Percentiles rank a stretch among this genome's conserved stretches.
phyloP scores from a whole-genome alignment of 768 basidiomycete species.

The Leccinellum luteum region DNA sequence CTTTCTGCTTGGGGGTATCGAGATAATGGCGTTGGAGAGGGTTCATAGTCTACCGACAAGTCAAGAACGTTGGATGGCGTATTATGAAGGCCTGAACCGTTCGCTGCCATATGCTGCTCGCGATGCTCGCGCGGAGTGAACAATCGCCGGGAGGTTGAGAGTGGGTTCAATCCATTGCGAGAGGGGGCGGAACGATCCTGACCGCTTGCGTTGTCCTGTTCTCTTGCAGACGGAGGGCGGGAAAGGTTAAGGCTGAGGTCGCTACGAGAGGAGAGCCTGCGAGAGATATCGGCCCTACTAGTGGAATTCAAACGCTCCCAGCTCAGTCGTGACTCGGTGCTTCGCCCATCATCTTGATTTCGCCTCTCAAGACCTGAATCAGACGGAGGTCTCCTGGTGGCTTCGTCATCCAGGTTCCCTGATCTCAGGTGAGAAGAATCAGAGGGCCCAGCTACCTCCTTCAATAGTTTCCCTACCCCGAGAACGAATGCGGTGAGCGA shows the following conservation, averaged over 20 bases:
- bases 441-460: slow-evolving; percentile 44
- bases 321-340: slow-evolving; percentile 46
- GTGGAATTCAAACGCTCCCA: slow-evolving; percentile 37
- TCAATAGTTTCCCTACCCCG: slow-evolving; percentile 67
- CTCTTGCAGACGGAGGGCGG: slow-evolving; percentile 28
- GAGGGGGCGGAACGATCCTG: slow-evolving; percentile 26
- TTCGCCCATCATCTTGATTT: slow-evolving; percentile 56
- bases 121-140: slow-evolving; percentile 58
- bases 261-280: slow-evolving; percentile 25
- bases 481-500: slow-evolving; percentile 73
- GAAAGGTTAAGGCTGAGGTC: slow-evolving; percentile 18
- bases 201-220: slow-evolving; percentile 25
- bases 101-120: slow-evolving; percentile 34
- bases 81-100: slow-evolving; percentile 14
- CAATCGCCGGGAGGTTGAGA: slow-evolving; percentile 47
- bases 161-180: slow-evolving; percentile 19
- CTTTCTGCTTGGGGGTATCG: slow-evolving; percentile 38
- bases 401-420: slow-evolving; percentile 54
- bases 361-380: slow-evolving; percentile 37
- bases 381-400: slow-evolving; percentile 32
- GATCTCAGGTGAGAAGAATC: slow-evolving; percentile 44
- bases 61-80: slow-evolving; percentile 29
- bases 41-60: slow-evolving; percentile 37
- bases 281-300: slow-evolving; percentile 23
- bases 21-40: slow-evolving; percentile 45